Conservation (phyloP, 306 rosid species). For the Cucurbita argyrosperma region DNA sequence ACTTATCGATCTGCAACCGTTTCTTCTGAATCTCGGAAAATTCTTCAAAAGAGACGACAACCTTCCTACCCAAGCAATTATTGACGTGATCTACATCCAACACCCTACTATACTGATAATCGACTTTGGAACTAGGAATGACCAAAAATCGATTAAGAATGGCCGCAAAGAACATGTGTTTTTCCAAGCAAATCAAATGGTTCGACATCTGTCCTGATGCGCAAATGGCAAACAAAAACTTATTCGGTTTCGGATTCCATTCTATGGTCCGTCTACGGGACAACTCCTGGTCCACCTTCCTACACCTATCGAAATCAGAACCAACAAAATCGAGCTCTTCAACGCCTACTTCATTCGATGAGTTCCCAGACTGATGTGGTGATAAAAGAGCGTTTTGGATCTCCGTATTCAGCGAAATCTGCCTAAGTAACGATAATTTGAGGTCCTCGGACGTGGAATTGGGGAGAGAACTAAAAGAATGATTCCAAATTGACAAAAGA, state of each 20-base stretch:
- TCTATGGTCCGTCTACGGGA: slow-evolving; percentile 45
- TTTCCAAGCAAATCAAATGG: slow-evolving; percentile 90
- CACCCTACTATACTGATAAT: slow-evolving; percentile 53
- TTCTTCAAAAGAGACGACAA: slow-evolving; percentile 62
- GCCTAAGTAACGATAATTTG: slow-evolving; percentile 33
- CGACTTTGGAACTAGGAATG: slow-evolving; percentile 71
- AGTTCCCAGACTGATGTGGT: slow-evolving; percentile 37
- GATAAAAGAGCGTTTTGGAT: slow-evolving; percentile 35
- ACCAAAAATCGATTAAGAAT: slow-evolving; percentile 66
- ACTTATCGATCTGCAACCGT: slow-evolving; percentile 51
- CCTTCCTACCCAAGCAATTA: slow-evolving; percentile 72
- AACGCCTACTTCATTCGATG: slow-evolving; percentile 7
- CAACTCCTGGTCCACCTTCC: slow-evolving; percentile 46
- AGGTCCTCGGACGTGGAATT: slow-evolving; percentile 31
- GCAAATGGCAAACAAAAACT: slow-evolving; percentile 64
- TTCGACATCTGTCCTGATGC: slow-evolving; percentile 93
- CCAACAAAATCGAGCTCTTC: slow-evolving; percentile 23
- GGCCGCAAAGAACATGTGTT: slow-evolving; percentile 90
- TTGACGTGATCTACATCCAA: slow-evolving; percentile 69
- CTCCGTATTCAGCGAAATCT: slow-evolving; percentile 57
- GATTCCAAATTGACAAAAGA: slow-evolving; percentile 52
- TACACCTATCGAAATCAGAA: slow-evolving; percentile 36
- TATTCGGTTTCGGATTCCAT: slow-evolving; percentile 62
- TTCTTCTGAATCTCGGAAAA: slow-evolving; percentile 44
- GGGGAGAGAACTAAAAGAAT: not conserved